Evolutionary conservation across 768 basidiomycete genomes (phyloP).

Genomic region (Podaxis carcinomalis): DNA sequence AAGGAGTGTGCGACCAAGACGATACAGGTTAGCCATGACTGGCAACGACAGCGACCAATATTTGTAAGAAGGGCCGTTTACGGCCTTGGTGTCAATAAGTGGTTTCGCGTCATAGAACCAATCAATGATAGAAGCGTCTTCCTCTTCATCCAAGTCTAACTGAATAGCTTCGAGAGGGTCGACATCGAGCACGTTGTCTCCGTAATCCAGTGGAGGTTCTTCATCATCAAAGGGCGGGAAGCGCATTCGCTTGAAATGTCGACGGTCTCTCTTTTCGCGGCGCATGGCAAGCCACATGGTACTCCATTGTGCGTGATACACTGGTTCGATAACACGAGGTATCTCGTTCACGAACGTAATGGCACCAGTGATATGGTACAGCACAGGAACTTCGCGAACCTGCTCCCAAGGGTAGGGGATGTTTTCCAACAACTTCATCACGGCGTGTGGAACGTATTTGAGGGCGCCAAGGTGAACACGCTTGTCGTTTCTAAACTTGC

Average conservation of each 20-base stretch:
- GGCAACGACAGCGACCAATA: conserved; percentile 93
- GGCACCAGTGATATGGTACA: conserved; percentile 98
- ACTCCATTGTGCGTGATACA: conserved; percentile 99
- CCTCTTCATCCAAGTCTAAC: conserved; percentile 87
- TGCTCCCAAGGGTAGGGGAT: conserved; percentile 99
- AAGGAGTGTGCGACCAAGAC: conserved; percentile 88
- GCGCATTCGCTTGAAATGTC: conserved; percentile 99
- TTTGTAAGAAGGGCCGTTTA: conserved; percentile 91
- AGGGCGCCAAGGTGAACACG: conserved; percentile 97
- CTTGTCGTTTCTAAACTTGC: conserved; percentile 99
- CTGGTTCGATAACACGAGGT: conserved; percentile 92
- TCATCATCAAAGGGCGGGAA: conserved; percentile 99
- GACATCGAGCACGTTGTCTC: conserved; percentile 97
- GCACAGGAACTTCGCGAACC: conserved; percentile 96
- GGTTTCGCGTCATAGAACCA: conserved; percentile 99
- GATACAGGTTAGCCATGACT: conserved; percentile 94
- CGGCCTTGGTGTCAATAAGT: conserved; percentile 80
- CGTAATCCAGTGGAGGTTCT: conserved; percentile 98
- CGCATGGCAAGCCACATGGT: conserved; percentile 99
- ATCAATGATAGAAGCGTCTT: conserved; percentile 87
- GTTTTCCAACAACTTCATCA: conserved; percentile 98
- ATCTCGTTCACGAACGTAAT: conserved; percentile 99
- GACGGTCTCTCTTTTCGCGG: conserved; percentile 94
- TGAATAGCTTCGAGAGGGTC: conserved; percentile 98
- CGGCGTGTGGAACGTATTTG: conserved; percentile 98